Conservation (phyloP, 371 early-diverging fungal species). For the Batkoa obscura region DNA sequence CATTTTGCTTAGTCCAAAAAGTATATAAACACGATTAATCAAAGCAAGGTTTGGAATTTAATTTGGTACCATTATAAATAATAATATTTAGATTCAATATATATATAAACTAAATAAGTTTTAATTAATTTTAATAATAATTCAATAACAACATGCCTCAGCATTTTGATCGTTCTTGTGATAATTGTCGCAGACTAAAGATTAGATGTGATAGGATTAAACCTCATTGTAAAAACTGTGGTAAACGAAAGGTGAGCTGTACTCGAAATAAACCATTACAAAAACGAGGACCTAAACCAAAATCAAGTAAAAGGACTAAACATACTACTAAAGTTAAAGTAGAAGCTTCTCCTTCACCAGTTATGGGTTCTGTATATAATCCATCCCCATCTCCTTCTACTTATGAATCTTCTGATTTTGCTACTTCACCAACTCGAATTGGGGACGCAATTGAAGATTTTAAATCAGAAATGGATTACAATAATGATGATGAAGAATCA, state of each 20-base stretch:
- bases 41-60: too few relatives aligned
- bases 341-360: not conserved
- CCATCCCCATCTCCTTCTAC: not conserved
- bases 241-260: not conserved
- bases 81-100: too few relatives aligned
- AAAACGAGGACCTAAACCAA: conserved; percentile 4
- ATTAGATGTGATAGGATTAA: not conserved
- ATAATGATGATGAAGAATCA: too few relatives aligned
- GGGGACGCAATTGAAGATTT: too few relatives aligned
- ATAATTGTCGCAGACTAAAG: conserved; percentile 3
- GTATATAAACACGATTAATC: too few relatives aligned
- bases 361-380: not conserved
- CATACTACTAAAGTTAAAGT: not conserved
- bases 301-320: not conserved
- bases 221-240: conserved; percentile 1
- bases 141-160: not conserved
- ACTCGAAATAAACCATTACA: conserved; percentile 3
- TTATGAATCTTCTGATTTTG: too few relatives aligned
- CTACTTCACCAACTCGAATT: too few relatives aligned
- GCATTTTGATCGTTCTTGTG: not conserved
- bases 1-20: too few relatives aligned
- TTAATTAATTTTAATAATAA: too few relatives aligned
- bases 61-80: too few relatives aligned
- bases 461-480: too few relatives aligned
- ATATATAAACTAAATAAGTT: too few relatives aligned